Evolutionary conservation across 2,329 filamentous ascomycete genomes (phyloP).

Genomic region (Phyllosticta citribraziliensis): DNA sequence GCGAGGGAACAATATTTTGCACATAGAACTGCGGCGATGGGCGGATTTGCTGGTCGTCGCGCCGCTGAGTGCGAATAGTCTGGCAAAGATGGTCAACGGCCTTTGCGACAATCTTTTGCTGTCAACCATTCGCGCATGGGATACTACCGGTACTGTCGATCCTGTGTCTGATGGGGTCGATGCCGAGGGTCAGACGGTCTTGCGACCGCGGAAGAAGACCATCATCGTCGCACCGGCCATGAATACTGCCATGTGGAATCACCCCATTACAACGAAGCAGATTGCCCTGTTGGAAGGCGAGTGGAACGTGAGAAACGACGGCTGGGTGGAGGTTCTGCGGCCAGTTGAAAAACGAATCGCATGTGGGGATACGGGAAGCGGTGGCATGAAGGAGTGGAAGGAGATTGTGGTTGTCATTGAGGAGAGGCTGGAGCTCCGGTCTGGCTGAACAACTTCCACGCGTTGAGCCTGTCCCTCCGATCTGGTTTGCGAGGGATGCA

Average conservation of each 20-base stretch:
- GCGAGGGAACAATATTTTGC: conserved; percentile 68
- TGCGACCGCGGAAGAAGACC: conserved; percentile 42
- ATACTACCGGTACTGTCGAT: conserved; percentile 57
- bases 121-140: conserved; percentile 78
- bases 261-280: conserved; percentile 70
- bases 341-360: conserved; percentile 71
- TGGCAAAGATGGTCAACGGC: conserved; percentile 75
- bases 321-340: conserved; percentile 59
- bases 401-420: conserved; percentile 61
- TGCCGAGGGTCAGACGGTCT: not conserved
- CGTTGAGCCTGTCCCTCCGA: no score
- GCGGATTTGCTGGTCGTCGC: conserved; percentile 71
- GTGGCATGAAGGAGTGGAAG: conserved; percentile 75
- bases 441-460: not conserved
- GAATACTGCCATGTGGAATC: conserved; percentile 86
- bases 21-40: conserved; percentile 81
- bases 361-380: conserved; percentile 73
- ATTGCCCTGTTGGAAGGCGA: conserved; percentile 60
- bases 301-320: conserved; percentile 50
- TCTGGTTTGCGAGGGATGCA: no score
- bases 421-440: conserved; percentile 31
- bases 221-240: conserved; percentile 74
- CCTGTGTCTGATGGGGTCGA: not conserved
- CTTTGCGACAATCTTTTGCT: conserved; percentile 66
- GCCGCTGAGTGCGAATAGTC: conserved; percentile 71